Evolutionary conservation across 768 basidiomycete species (phyloP).

Genomic region (Tephrocybe rancida): DNA sequence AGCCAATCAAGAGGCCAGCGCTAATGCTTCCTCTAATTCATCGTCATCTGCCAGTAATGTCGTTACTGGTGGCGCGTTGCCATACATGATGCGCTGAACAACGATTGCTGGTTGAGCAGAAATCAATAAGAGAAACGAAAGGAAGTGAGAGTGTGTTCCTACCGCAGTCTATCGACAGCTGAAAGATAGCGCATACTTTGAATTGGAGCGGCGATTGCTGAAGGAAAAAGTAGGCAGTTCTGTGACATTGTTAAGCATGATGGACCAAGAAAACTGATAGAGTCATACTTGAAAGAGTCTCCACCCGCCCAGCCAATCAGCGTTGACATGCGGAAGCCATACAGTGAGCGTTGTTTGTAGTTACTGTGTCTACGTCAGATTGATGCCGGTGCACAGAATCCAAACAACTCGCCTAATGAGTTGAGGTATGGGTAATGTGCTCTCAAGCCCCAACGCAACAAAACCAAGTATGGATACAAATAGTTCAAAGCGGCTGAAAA

Average conservation of each 20-base stretch:
- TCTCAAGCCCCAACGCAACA: constrained; percentile 79
- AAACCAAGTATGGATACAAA: constrained; percentile 74
- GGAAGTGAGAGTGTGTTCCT: constrained; percentile 25
- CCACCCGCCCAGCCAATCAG: constrained; percentile 84
- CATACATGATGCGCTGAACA: constrained; percentile 74
- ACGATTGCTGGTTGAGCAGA: constrained; percentile 63
- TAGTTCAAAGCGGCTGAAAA: constrained; percentile 62
- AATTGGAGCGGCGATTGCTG: constrained; percentile 77
- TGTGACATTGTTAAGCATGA: constrained; percentile 25
- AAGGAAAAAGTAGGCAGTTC: constrained; percentile 80
- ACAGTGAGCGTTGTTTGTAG: constrained; percentile 74
- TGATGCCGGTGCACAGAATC: constrained; percentile 3
- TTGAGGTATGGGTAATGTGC: constrained; percentile 85
- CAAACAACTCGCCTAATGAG: constrained; percentile 60
- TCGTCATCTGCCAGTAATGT: constrained; percentile 59
- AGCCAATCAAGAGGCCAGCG: constrained; percentile 38
- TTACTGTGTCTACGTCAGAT: constrained; percentile 49
- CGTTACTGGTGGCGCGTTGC: constrained; percentile 62
- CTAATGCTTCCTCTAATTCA: constrained; percentile 75
- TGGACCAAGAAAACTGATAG: constrained; percentile 1
- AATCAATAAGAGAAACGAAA: background rate
- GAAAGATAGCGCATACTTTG: constrained; percentile 82
- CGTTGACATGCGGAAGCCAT: constrained; percentile 85
- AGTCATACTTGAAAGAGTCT: constrained; percentile 78
- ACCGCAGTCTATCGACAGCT: constrained; percentile 80